These are phyloP conservation scores for Plasmodium vivax DNA, from an alignment of 169 alveolate genomes.

Conservation along the genomic window DNA sequence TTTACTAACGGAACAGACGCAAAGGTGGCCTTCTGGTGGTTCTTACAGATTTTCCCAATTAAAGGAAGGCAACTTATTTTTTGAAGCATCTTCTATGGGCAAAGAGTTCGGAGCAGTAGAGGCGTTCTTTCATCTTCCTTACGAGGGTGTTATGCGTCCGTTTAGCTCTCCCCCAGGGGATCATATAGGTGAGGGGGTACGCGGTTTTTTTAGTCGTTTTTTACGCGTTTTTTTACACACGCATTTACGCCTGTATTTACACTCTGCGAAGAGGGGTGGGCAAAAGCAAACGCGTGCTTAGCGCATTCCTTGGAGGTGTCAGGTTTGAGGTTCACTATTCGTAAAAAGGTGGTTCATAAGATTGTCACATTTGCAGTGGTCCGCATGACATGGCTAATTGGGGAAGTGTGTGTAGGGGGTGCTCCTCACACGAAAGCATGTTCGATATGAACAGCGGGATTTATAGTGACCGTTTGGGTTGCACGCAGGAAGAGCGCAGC, in stretches of 20 bases:
- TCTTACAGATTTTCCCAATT: constrained; percentile 31
- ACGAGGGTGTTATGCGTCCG: background rate
- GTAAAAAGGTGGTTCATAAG: background rate
- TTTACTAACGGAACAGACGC: constrained; percentile 4
- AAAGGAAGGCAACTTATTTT: constrained; percentile 23
- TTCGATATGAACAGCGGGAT: background rate
- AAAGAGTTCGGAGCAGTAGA: background rate
- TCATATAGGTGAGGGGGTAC: background rate
- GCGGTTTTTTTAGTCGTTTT: too few relatives aligned
- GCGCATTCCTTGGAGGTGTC: background rate
- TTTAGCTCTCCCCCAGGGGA: background rate
- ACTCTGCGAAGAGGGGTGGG: background rate
- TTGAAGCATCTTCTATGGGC: constrained; percentile 24
- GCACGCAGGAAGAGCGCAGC: background rate
- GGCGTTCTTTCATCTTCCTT: background rate
- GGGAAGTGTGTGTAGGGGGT: background rate
- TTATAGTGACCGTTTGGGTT: background rate
- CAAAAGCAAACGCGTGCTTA: background rate
- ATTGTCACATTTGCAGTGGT: background rate
- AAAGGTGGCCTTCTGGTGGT: background rate
- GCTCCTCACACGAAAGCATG: background rate
- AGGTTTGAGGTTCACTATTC: background rate
- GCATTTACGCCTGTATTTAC: background rate
- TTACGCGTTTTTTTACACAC: background rate
- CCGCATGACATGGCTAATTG: background rate